phyloP scores from a whole-genome alignment of 2,329 filamentous ascomycete genomes.

The Sporothrix pseudoabietina region DNA sequence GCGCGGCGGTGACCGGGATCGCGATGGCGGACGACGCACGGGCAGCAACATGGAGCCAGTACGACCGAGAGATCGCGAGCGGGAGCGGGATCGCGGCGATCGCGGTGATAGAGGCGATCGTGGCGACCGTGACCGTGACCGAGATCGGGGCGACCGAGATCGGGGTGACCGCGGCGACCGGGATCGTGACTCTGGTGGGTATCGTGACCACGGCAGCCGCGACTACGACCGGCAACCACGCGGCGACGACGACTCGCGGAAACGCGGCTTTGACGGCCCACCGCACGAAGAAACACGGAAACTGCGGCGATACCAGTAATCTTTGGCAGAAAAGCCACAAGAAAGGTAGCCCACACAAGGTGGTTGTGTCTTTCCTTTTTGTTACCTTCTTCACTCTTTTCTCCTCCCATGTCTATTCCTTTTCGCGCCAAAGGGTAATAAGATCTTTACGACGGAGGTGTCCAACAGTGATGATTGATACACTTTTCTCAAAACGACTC shows the following conservation, averaged over 20 bases:
- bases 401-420: not conserved
- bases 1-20: constrained; percentile 20
- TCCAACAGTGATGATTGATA: not conserved
- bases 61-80: constrained; percentile 30
- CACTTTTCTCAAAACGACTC: too few relatives aligned
- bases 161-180: constrained; percentile 39
- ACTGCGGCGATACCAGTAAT: constrained; percentile 63
- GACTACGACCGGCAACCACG: constrained; percentile 57
- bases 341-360: constrained; percentile 14
- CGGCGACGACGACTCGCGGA: constrained; percentile 59
- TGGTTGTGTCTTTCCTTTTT: constrained; percentile 26
- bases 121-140: constrained; percentile 35
- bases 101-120: constrained; percentile 40
- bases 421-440: constrained; percentile 18
- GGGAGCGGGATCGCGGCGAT: constrained; percentile 33
- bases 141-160: constrained; percentile 44
- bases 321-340: constrained; percentile 29
- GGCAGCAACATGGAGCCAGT: constrained; percentile 39
- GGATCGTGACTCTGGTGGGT: constrained; percentile 40
- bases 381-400: not conserved
- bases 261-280: constrained; percentile 76
- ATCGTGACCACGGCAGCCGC: constrained; percentile 39
- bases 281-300: constrained; percentile 77
- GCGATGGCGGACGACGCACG: constrained; percentile 44
- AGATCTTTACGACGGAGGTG: not conserved